Percentiles rank a stretch among this genome's conserved stretches.
phyloP scores from a whole-genome alignment of 164 flowering plant genomes.

The Kalanchoe fedtschenkoi region DNA sequence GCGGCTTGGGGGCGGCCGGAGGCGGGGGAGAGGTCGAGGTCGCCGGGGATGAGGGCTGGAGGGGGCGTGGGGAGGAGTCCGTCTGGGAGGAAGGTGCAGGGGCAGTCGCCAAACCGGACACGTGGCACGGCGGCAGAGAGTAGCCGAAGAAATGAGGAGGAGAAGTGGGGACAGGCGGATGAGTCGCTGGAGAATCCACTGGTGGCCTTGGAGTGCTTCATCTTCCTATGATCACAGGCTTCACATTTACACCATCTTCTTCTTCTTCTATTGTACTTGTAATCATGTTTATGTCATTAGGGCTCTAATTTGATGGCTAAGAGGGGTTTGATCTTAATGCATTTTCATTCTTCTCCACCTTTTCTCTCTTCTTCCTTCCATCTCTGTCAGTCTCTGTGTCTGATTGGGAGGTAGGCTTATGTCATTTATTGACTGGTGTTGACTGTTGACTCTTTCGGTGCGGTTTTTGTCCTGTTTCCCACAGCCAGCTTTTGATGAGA shows the following conservation, averaged over 20 bases:
- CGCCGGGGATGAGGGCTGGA: background rate
- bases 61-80: background rate
- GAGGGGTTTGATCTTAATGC: no score
- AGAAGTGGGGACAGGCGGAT: background rate
- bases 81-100: constrained; percentile 2
- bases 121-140: background rate
- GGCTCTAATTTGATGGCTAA: background rate
- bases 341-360: background rate
- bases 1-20: background rate
- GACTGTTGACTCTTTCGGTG: no score
- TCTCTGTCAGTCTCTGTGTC: background rate
- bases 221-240: constrained; percentile 3
- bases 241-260: background rate
- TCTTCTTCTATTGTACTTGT: background rate
- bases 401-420: no score
- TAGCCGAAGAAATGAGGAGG: background rate
- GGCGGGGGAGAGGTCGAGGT: constrained; percentile 2
- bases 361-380: constrained; percentile 4
- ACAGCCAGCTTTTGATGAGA: background rate
- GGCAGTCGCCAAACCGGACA: background rate
- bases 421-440: no score
- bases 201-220: background rate
- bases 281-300: background rate
- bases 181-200: constrained; percentile 8
- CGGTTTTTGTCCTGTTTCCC: background rate